phyloP scores from a whole-genome alignment of 2,329 filamentous ascomycete species.

The Hypoxylon sp. region DNA sequence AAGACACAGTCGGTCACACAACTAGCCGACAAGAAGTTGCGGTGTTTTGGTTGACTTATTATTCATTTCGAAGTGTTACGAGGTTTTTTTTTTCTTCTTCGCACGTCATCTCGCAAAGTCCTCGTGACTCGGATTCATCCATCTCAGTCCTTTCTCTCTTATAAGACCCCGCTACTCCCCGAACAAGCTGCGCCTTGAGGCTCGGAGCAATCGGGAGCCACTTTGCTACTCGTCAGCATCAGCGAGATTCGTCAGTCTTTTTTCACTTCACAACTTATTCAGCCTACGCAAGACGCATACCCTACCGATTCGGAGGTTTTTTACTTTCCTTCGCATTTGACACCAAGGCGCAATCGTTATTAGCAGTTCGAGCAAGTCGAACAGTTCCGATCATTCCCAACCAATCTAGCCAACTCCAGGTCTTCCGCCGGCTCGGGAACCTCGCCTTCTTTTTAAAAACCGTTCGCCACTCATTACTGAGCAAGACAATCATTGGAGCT shows the following conservation, averaged over 20 bases:
- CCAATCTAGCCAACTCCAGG: conserved; percentile 46
- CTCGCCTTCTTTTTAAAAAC: conserved; percentile 39
- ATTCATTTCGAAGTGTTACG: conserved; percentile 44
- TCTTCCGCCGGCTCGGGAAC: conserved; percentile 53
- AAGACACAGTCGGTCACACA: conserved; percentile 48
- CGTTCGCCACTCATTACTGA: conserved; percentile 37
- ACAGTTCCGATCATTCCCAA: conserved; percentile 35
- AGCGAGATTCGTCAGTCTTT: conserved; percentile 46
- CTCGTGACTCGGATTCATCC: conserved; percentile 40
- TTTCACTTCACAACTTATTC: conserved; percentile 34
- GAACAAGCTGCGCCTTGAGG: conserved; percentile 43
- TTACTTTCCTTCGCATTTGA: conserved; percentile 25
- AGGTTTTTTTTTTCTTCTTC: conserved; percentile 19
- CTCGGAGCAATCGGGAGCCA: conserved; percentile 45
- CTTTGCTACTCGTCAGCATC: conserved; percentile 42
- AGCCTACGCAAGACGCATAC: conserved; percentile 40
- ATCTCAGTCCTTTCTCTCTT: conserved; percentile 22
- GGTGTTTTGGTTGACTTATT: conserved; percentile 45
- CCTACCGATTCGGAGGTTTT: conserved; percentile 36
- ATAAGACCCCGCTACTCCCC: conserved; percentile 35
- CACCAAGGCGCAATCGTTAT: conserved; percentile 38
- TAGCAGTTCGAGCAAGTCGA: conserved; percentile 29
- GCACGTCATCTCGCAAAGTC: conserved; percentile 46
- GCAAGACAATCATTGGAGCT: conserved; percentile 23
- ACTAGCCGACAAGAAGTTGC: conserved; percentile 41